Percentiles rank a stretch among this genome's conserved stretches.
Conservation (phyloP, 2,329 filamentous ascomycete species). For the Aspergillus unguis region DNA sequence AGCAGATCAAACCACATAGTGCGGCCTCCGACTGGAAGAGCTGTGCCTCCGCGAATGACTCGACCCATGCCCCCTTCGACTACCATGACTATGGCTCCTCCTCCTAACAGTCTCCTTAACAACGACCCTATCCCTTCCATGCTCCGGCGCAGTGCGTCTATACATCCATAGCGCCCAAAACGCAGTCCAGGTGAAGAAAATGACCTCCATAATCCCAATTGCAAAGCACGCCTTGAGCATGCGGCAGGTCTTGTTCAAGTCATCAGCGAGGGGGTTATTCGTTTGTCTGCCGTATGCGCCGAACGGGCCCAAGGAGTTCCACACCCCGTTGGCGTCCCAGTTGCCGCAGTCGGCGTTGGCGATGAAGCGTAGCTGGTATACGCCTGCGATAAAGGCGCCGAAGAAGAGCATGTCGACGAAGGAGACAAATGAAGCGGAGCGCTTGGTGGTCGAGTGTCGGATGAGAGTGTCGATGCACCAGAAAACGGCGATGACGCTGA, state of each 20-base stretch:
- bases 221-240: constrained; percentile 92
- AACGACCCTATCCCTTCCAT: constrained; percentile 23
- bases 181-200: constrained; percentile 76
- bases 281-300: constrained; percentile 51
- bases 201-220: constrained; percentile 80
- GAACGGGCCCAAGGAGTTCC: constrained; percentile 60
- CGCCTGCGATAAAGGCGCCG: constrained; percentile 60
- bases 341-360: constrained; percentile 64
- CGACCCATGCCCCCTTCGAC: constrained; percentile 32
- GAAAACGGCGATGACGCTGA: constrained; percentile 58
- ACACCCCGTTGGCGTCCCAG: constrained; percentile 54
- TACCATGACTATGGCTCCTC: constrained; percentile 37
- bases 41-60: constrained; percentile 22
- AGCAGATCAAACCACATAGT: constrained; percentile 28
- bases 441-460: constrained; percentile 56
- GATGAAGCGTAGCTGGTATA: constrained; percentile 58
- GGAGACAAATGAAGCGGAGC: constrained; percentile 58
- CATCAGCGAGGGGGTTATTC: constrained; percentile 48
- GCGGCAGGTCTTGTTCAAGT: constrained; percentile 72
- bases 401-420: constrained; percentile 62
- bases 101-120: constrained; percentile 40
- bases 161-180: constrained; percentile 60
- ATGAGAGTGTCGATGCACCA: constrained; percentile 62
- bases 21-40: constrained; percentile 27
- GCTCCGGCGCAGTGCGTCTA: constrained; percentile 7